Evolutionary conservation across 139 green algal species (phyloP).

Genomic region (Asterochloris sp.): DNA sequence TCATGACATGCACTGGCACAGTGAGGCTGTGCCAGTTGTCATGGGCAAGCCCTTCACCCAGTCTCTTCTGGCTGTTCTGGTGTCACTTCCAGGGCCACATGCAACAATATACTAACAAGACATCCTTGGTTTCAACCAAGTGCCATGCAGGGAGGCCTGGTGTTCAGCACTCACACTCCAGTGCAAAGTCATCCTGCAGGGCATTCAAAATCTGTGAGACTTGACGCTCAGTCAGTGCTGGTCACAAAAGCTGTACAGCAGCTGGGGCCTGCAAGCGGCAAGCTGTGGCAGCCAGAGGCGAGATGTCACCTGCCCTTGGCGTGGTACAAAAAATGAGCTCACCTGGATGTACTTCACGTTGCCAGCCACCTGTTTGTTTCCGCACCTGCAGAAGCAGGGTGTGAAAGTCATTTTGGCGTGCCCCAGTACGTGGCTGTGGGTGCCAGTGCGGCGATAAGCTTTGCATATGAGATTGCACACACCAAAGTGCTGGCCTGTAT

Average conservation of each 20-base stretch:
- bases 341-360: slow-evolving; percentile 60
- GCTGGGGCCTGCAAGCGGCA: background rate
- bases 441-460: no score
- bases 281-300: background rate
- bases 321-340: slow-evolving; percentile 51
- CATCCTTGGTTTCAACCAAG: no score
- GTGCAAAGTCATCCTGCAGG: background rate
- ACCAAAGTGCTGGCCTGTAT: no score
- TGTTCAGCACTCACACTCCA: background rate
- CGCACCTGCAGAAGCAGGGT: background rate
- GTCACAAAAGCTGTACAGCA: background rate
- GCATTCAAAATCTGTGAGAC: background rate
- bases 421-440: no score
- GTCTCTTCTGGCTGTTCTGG: no score
- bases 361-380: slow-evolving; percentile 33
- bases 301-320: slow-evolving; percentile 32
- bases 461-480: no score
- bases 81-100: no score
- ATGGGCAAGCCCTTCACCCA: background rate
- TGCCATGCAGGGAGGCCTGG: no score
- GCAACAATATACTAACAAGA: no score
- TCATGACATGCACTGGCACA: background rate
- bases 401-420: no score
- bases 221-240: background rate
- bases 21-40: background rate